Evolutionary conservation across 352 stramenopile species (phyloP).

Genomic region (Pythium guiyangense): DNA sequence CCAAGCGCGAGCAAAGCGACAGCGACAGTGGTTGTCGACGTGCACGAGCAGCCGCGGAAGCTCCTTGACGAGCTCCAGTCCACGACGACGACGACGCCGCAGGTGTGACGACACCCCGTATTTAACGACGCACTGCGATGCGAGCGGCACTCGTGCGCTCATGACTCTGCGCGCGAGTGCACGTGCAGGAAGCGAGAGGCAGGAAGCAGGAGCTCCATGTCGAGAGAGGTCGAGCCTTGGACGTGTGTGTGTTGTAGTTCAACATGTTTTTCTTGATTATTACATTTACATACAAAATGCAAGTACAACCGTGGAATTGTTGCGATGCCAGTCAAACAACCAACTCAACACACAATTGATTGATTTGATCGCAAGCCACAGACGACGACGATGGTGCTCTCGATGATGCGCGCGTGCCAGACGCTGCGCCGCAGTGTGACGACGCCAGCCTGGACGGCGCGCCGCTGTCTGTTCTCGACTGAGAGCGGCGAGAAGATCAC

Average conservation of each 20-base stretch:
- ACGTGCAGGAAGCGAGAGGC: too few relatives aligned
- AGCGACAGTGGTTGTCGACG: background rate
- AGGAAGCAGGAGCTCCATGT: too few relatives aligned
- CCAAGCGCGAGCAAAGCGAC: background rate
- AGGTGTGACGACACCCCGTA: background rate
- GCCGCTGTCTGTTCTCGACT: constrained; percentile 7
- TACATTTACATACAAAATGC: too few relatives aligned
- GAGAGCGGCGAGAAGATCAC: constrained; percentile 12
- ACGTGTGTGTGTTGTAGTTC: too few relatives aligned
- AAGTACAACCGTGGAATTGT: background rate
- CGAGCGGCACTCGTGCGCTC: background rate
- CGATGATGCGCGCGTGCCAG: constrained; percentile 2
- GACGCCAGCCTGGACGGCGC: background rate
- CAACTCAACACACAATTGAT: too few relatives aligned
- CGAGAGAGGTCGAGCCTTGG: too few relatives aligned
- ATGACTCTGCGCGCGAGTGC: background rate
- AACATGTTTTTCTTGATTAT: too few relatives aligned
- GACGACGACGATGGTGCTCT: background rate
- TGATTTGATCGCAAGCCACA: too few relatives aligned
- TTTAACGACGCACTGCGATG: constrained; percentile 3
- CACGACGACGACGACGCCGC: background rate
- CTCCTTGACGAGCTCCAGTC: constrained; percentile 14
- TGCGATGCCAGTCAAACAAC: background rate
- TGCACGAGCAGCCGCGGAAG: constrained; percentile 8
- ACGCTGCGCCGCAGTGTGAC: background rate